phyloP scores from a whole-genome alignment of 108 stramenopile species.

The Nitzschia putrida region DNA sequence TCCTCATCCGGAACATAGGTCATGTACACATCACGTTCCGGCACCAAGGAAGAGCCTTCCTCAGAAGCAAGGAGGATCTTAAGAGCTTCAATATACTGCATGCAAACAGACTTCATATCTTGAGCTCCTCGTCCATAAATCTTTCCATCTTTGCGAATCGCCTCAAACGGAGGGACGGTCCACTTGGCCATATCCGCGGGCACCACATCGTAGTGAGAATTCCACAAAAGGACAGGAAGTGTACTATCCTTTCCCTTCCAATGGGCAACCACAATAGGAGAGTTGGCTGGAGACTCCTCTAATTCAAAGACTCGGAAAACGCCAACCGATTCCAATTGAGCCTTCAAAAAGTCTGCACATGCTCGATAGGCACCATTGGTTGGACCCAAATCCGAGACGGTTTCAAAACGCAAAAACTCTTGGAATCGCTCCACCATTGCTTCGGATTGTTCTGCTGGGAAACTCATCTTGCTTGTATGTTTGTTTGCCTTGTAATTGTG shows the following conservation, averaged over 20 bases:
- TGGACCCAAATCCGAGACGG: constrained; percentile 77
- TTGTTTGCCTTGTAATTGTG: background rate
- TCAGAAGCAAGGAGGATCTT: constrained; percentile 24
- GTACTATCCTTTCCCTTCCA: constrained; percentile 77
- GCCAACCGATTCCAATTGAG: constrained; percentile 35
- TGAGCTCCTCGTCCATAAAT: constrained; percentile 94
- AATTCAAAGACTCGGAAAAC: constrained; percentile 44
- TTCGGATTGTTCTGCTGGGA: constrained; percentile 38
- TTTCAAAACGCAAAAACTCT: constrained; percentile 67
- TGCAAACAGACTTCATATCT: constrained; percentile 97
- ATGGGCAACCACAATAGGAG: constrained; percentile 86
- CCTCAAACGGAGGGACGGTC: constrained; percentile 86
- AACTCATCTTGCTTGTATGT: too few relatives aligned
- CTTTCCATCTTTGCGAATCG: constrained; percentile 68
- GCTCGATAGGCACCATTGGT: constrained; percentile 73
- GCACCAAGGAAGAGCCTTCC: constrained; percentile 40
- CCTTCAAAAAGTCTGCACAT: constrained; percentile 71
- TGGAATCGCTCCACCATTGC: constrained; percentile 60
- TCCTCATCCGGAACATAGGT: constrained; percentile 78
- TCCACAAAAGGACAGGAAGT: constrained; percentile 86
- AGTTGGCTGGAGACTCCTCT: constrained; percentile 63
- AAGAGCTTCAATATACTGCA: constrained; percentile 93
- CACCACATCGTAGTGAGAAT: constrained; percentile 97
- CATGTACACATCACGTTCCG: constrained; percentile 61
- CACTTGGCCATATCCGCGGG: constrained; percentile 75